Evolutionary conservation across 495 filamentous ascomycete genomes (phyloP).

Genomic region (Astrocystis sublimbata): DNA sequence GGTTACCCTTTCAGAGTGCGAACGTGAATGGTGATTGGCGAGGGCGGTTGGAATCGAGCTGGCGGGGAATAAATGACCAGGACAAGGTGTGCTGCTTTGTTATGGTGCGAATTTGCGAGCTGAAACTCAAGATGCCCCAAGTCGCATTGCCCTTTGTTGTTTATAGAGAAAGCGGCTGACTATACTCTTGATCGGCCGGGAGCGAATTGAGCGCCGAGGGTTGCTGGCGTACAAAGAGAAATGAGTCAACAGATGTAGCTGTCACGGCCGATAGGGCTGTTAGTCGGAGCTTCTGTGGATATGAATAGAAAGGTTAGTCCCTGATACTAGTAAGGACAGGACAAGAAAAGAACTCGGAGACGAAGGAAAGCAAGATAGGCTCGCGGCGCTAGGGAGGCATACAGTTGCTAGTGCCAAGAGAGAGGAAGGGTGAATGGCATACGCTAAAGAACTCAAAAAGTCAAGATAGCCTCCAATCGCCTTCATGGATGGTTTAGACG

Average conservation of each 20-base stretch:
- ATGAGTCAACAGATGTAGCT: slow-evolving; percentile 15
- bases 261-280: slow-evolving; percentile 26
- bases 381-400: background rate
- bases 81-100: slow-evolving; percentile 7
- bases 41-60: slow-evolving; percentile 15
- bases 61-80: slow-evolving; percentile 7
- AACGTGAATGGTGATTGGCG: slow-evolving; percentile 32
- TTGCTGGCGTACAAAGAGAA: slow-evolving; percentile 16
- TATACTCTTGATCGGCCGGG: background rate
- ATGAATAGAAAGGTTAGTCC: slow-evolving; percentile 20
- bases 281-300: slow-evolving; percentile 25
- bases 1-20: slow-evolving; percentile 24
- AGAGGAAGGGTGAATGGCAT: background rate
- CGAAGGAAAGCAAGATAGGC: background rate
- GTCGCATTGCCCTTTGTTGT: background rate
- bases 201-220: slow-evolving; percentile 6
- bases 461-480: background rate
- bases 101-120: slow-evolving; percentile 15
- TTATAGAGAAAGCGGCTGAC: background rate
- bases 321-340: slow-evolving; percentile 14
- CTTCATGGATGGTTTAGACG: slow-evolving; percentile 10
- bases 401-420: background rate
- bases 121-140: background rate
- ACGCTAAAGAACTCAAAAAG: background rate
- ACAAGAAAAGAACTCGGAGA: slow-evolving; percentile 2